Percentiles rank a stretch among this genome's conserved stretches.
Evolutionary conservation across 2,329 filamentous ascomycete genomes (phyloP).

Genomic region (Penicillium nordicum): DNA sequence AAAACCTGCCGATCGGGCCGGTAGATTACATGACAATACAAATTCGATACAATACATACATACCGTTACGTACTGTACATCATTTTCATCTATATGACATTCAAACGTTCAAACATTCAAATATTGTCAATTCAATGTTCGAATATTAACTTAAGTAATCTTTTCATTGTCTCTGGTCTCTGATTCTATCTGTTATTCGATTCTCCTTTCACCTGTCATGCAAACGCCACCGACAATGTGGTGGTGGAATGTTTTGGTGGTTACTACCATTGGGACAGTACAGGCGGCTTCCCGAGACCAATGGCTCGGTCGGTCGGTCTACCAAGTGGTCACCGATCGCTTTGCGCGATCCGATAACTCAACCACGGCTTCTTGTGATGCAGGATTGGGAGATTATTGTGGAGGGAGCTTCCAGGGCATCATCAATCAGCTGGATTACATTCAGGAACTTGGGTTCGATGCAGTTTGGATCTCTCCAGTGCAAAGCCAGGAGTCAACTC

Average conservation of each 20-base stretch:
- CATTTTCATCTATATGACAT: conserved; percentile 1
- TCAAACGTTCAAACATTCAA: not conserved
- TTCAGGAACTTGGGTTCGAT: conserved; percentile 48
- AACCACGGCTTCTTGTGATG: conserved; percentile 31
- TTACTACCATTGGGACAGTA: conserved; percentile 5
- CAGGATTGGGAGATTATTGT: conserved; percentile 38
- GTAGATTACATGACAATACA: not conserved
- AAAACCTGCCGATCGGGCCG: conserved; percentile 1
- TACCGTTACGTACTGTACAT: not conserved
- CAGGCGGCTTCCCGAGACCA: conserved; percentile 28
- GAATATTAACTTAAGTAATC: not conserved
- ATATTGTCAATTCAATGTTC: not conserved
- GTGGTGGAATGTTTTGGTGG: conserved; percentile 7
- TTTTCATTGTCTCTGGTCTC: not conserved
- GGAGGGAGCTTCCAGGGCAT: conserved; percentile 49
- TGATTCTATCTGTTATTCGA: not conserved
- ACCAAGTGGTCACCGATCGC: conserved; percentile 45
- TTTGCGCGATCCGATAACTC: conserved; percentile 41
- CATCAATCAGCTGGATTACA: conserved; percentile 48
- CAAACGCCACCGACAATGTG: conserved; percentile 12
- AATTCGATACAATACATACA: not conserved
- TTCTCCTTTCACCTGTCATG: not conserved
- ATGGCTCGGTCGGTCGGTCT: conserved; percentile 43
- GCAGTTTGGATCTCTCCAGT: conserved; percentile 50
- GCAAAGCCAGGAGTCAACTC: conserved; percentile 35